Conservation (phyloP, 257 asterid genomes). For the Mentha longifolia region DNA sequence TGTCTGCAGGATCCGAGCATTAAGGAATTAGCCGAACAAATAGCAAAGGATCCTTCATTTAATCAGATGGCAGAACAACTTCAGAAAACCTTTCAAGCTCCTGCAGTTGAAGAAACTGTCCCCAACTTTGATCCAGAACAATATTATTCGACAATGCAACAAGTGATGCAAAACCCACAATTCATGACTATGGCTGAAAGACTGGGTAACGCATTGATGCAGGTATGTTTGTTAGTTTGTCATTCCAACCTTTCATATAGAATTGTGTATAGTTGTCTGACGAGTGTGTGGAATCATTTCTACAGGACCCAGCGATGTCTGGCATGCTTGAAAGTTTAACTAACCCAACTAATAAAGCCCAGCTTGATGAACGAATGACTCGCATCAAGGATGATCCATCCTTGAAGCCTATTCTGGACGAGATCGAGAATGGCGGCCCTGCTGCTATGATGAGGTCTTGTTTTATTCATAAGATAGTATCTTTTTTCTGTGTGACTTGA, state of each 20-base stretch:
- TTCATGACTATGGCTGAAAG: constrained; percentile 96
- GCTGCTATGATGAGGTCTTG: constrained; percentile 98
- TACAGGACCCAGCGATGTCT: constrained; percentile 96
- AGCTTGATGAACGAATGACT: constrained; percentile 88
- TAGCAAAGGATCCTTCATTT: constrained; percentile 90
- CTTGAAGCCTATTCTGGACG: constrained; percentile 92
- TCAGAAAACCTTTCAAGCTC: constrained; percentile 89
- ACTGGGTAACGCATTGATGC: constrained; percentile 88
- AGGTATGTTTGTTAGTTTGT: constrained; percentile 53
- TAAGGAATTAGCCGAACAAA: constrained; percentile 93
- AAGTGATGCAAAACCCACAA: constrained; percentile 99
- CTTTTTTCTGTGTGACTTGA: background rate
- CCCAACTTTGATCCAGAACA: constrained; percentile 91
- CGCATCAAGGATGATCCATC: constrained; percentile 92
- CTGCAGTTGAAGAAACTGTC: constrained; percentile 62
- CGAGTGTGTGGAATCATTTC: constrained; percentile 20
- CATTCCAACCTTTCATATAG: constrained; percentile 12
- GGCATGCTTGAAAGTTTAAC: constrained; percentile 89
- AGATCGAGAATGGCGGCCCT: constrained; percentile 97
- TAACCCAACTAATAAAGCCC: constrained; percentile 81
- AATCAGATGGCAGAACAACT: constrained; percentile 99
- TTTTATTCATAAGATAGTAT: background rate
- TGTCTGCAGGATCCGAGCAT: constrained; percentile 85
- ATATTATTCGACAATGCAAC: constrained; percentile 89
- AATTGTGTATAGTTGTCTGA: background rate